These are phyloP conservation scores for Fusarium armeniacum DNA, from an alignment of 2,329 filamentous ascomycete species.

Conservation along the genomic window DNA sequence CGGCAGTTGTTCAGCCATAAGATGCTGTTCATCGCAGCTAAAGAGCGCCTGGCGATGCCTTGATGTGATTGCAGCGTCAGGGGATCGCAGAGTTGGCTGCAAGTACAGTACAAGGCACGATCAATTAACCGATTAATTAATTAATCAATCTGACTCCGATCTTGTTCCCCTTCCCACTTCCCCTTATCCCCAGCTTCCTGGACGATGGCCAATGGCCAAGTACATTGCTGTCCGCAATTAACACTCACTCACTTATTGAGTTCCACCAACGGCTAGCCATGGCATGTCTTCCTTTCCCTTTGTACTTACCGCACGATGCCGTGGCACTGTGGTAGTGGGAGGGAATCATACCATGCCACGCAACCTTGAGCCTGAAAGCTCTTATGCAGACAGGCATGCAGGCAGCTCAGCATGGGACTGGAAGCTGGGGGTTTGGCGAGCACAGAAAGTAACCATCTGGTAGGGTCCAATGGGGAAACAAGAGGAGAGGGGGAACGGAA, in stretches of 20 bases:
- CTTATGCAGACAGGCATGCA: conserved; percentile 28
- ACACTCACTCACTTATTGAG: conserved; percentile 9
- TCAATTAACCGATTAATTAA: conserved; percentile 9
- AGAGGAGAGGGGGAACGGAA: conserved; percentile 25
- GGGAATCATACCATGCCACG: conserved; percentile 25
- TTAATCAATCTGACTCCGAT: conserved; percentile 4
- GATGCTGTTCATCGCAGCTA: conserved; percentile 35
- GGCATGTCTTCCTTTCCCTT: conserved; percentile 10
- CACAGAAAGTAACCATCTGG: conserved; percentile 14
- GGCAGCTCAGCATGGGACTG: conserved; percentile 20
- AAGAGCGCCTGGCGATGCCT: conserved; percentile 22
- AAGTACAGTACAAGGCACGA: conserved; percentile 11
- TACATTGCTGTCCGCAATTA: conserved; percentile 5
- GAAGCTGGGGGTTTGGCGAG: conserved; percentile 20
- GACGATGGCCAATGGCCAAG: not conserved
- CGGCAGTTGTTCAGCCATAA: conserved; percentile 27
- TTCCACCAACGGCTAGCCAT: conserved; percentile 33
- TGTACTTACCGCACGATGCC: conserved; percentile 21
- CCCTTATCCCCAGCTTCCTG: not conserved
- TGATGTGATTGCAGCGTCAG: conserved; percentile 21
- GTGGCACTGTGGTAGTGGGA: conserved; percentile 18
- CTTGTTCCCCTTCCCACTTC: not conserved
- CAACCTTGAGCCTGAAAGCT: conserved; percentile 15
- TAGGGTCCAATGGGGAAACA: conserved; percentile 8
- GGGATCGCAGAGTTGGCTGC: conserved; percentile 18